A percentile compares a stretch with the other conserved stretches of the same genome.
Conservation (phyloP, 2,329 filamentous ascomycete genomes). For the Colletotrichum sidae region DNA sequence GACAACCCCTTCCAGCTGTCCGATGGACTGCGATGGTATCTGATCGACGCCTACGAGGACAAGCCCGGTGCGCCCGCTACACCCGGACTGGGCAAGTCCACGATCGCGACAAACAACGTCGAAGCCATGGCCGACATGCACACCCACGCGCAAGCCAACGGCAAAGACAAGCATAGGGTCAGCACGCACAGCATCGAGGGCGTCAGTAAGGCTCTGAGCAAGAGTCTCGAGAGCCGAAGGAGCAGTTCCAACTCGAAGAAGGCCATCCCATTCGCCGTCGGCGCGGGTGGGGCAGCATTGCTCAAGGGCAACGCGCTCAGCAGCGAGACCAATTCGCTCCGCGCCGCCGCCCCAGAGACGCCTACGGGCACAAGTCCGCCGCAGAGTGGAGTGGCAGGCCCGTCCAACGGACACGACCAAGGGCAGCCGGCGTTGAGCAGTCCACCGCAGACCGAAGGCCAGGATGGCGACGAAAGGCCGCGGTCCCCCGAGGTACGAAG, state of each 20-base stretch:
- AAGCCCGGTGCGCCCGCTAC: slow-evolving; percentile 93
- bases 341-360: slow-evolving; percentile 59
- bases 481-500: slow-evolving; percentile 63
- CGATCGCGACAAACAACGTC: slow-evolving; percentile 87
- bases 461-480: slow-evolving; percentile 29
- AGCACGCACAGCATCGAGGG: slow-evolving; percentile 73
- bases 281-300: slow-evolving; percentile 47
- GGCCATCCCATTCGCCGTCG: slow-evolving; percentile 67
- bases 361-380: slow-evolving; percentile 55
- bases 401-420: slow-evolving; percentile 26
- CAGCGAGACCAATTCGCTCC: slow-evolving; percentile 70
- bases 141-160: slow-evolving; percentile 56
- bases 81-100: slow-evolving; percentile 90
- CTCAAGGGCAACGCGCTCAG: slow-evolving; percentile 64
- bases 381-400: slow-evolving; percentile 44
- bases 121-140: slow-evolving; percentile 84
- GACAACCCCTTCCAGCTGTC: slow-evolving; percentile 98
- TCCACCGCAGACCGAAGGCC: slow-evolving; percentile 24
- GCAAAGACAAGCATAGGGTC: slow-evolving; percentile 58
- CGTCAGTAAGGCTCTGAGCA: slow-evolving; percentile 82
- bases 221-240: slow-evolving; percentile 89
- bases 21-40: slow-evolving; percentile 94
- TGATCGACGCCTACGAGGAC: slow-evolving; percentile 93
- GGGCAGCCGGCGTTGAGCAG: slow-evolving; percentile 16
- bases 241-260: slow-evolving; percentile 90